phyloP scores from a whole-genome alignment of 169 alveolate genomes.

The Cryptosporidium ubiquitum region DNA sequence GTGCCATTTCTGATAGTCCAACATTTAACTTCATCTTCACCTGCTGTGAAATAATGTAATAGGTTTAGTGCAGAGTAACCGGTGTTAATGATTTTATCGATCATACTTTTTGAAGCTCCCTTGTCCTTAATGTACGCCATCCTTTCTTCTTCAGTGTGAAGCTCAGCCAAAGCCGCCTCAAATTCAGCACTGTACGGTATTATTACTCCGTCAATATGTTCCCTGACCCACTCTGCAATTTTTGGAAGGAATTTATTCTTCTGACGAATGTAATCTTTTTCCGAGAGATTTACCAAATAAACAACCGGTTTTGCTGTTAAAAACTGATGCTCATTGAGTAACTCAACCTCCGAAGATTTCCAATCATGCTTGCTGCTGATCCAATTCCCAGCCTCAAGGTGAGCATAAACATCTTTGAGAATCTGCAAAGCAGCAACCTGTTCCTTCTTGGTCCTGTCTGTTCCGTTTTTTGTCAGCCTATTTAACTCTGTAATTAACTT shows the following conservation, averaged over 20 bases:
- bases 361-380: conserved; percentile 88
- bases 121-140: conserved; percentile 82
- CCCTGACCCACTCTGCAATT: conserved; percentile 96
- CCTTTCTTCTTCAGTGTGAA: conserved; percentile 88
- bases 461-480: conserved; percentile 89
- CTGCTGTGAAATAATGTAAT: conserved; percentile 99
- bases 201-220: conserved; percentile 96
- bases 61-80: conserved; percentile 95
- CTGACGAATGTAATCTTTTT: conserved; percentile 93
- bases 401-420: conserved; percentile 85
- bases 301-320: conserved; percentile 99
- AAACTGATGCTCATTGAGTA: conserved; percentile 91
- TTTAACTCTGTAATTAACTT: conserved; percentile 91
- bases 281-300: conserved; percentile 94
- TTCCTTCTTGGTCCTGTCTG: conserved; percentile 88
- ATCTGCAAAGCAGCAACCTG: conserved; percentile 93
- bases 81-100: conserved; percentile 94
- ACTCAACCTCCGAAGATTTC: conserved; percentile 91
- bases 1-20: conserved; percentile 98
- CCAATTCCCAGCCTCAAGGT: conserved; percentile 91
- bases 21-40: conserved; percentile 99
- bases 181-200: conserved; percentile 98
- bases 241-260: conserved; percentile 96
- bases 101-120: conserved; percentile 87
- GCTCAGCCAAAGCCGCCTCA: conserved; percentile 91